phyloP scores from a whole-genome alignment of 805 yeast species.

The Spathaspora arborariae region DNA sequence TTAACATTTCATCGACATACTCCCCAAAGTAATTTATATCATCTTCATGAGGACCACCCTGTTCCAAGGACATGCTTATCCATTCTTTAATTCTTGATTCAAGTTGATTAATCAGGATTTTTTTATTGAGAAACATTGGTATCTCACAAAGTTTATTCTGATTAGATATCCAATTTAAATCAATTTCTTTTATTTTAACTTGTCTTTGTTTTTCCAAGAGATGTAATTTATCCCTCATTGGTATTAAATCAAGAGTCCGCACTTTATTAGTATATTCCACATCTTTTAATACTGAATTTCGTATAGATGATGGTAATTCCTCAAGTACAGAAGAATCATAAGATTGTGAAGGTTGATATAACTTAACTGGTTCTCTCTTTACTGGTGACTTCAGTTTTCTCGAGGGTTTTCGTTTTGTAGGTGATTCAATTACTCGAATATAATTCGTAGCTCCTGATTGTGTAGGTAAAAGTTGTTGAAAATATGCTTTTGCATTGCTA shows the following conservation, averaged over 20 bases:
- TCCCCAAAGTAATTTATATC: constrained; percentile 22
- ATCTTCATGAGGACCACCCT: constrained; percentile 33
- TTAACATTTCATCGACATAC: constrained; percentile 17
- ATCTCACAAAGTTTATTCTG: constrained; percentile 12
- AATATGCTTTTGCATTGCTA: constrained; percentile 20
- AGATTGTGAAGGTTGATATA: constrained; percentile 12
- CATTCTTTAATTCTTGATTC: constrained; percentile 20
- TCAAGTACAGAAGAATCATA: constrained; percentile 34
- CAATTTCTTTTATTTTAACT: constrained; percentile 11
- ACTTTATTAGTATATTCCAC: constrained; percentile 25
- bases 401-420: constrained; percentile 11
- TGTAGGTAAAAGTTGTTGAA: constrained; percentile 37
- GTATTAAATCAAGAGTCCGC: constrained; percentile 20
- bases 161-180: constrained; percentile 18
- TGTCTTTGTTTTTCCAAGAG: constrained; percentile 10
- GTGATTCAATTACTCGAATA: constrained; percentile 30
- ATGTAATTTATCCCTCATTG: constrained; percentile 22
- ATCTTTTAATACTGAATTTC: constrained; percentile 34
- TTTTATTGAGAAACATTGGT: constrained; percentile 15
- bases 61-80: constrained; percentile 23
- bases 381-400: neutral
- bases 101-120: constrained; percentile 11
- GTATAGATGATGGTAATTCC: constrained; percentile 36
- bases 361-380: neutral
- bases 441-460: constrained; percentile 26